Evolutionary conservation across 2,329 filamentous ascomycete genomes (phyloP).

Genomic region (Drechslerella stenobrocha): DNA sequence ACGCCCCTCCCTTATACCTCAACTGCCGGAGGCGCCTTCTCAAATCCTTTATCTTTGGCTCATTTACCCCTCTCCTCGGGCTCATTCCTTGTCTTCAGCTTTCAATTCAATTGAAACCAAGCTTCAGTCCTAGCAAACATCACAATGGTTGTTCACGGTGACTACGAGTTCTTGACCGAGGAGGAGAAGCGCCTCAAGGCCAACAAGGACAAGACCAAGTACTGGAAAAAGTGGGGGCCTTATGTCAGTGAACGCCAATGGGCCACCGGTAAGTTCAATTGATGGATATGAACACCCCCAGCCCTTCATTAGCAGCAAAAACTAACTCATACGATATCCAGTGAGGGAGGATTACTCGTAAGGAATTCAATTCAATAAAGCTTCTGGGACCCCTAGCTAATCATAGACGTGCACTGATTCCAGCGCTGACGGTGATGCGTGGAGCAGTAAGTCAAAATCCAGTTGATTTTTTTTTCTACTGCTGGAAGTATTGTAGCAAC

Average conservation of each 20-base stretch:
- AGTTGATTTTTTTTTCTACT: background rate
- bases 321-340: constrained; percentile 53
- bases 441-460: constrained; percentile 74
- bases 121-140: constrained; percentile 1
- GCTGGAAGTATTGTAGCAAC: background rate
- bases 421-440: constrained; percentile 82
- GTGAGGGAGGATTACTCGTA: constrained; percentile 89
- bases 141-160: constrained; percentile 84
- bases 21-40: constrained; percentile 16
- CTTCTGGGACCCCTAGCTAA: too few relatives aligned
- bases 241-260: constrained; percentile 94
- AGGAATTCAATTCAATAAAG: constrained; percentile 57
- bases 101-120: background rate
- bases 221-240: constrained; percentile 98
- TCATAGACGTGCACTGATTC: constrained; percentile 7
- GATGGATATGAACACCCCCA: background rate
- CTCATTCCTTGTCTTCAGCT: too few relatives aligned
- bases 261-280: constrained; percentile 71
- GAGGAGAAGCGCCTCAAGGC: constrained; percentile 89
- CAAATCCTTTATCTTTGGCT: constrained; percentile 19
- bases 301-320: background rate
- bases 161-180: constrained; percentile 81
- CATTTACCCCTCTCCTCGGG: constrained; percentile 3
- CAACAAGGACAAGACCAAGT: constrained; percentile 78
- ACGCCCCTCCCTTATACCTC: constrained; percentile 1